Conservation (phyloP, 2,329 filamentous ascomycete genomes). For the Aspergillus sp. region DNA sequence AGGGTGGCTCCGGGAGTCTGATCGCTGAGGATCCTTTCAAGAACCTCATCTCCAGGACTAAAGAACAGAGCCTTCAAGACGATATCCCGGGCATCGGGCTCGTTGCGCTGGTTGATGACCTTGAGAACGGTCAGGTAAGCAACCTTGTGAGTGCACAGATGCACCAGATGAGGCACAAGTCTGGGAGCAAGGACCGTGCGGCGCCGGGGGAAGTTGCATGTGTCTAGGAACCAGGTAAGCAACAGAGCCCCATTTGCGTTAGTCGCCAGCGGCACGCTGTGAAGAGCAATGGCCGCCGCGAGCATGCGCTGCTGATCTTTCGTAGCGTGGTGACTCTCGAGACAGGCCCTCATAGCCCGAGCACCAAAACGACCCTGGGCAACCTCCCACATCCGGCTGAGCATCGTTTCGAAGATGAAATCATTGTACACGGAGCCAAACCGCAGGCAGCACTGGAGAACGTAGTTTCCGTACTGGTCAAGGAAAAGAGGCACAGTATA, state of each 20-base stretch:
- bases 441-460: conserved; percentile 91
- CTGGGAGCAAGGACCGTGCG: conserved; percentile 89
- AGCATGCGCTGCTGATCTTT: conserved; percentile 96
- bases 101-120: conserved; percentile 96
- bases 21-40: conserved; percentile 89
- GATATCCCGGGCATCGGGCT: conserved; percentile 85
- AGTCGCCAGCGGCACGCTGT: conserved; percentile 93
- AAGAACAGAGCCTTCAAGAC: conserved; percentile 93
- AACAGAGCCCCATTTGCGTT: conserved; percentile 93
- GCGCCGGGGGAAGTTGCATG: conserved; percentile 90
- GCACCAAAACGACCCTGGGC: conserved; percentile 91
- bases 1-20: conserved; percentile 89
- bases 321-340: conserved; percentile 92
- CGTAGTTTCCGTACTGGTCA: conserved; percentile 98
- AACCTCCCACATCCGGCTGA: conserved; percentile 90
- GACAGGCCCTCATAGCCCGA: conserved; percentile 90
- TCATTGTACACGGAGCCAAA: conserved; percentile 87
- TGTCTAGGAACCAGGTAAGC: conserved; percentile 96
- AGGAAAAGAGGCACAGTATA: conserved; percentile 91
- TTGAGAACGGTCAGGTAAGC: conserved; percentile 96
- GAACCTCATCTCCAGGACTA: conserved; percentile 76
- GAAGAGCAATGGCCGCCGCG: conserved; percentile 89
- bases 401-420: conserved; percentile 98
- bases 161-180: conserved; percentile 87
- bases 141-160: conserved; percentile 97